A percentile compares a stretch with the other conserved stretches of the same genome.
Evolutionary conservation across 2,329 filamentous ascomycete species (phyloP).

Genomic region (Bipolaris sorokiniana): DNA sequence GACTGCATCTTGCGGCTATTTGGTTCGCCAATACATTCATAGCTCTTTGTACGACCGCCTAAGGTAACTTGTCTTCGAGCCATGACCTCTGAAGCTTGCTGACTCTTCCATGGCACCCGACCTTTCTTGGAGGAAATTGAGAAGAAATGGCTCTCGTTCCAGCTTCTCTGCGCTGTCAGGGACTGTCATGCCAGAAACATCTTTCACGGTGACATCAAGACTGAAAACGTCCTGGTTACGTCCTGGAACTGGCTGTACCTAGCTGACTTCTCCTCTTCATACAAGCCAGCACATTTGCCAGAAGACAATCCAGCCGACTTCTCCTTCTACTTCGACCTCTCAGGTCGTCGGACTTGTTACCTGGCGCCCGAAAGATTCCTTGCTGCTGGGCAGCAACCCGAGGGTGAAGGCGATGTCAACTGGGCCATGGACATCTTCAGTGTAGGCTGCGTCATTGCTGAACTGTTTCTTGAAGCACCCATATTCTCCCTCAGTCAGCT

Average conservation of each 20-base stretch:
- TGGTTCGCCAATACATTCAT: constrained; percentile 93
- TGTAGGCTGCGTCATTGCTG: constrained; percentile 93
- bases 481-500: constrained; percentile 98
- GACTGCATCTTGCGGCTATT: constrained; percentile 87
- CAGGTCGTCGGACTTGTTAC: constrained; percentile 89
- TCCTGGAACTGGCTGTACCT: constrained; percentile 99
- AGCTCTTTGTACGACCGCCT: constrained; percentile 97
- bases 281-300: constrained; percentile 91
- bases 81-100: constrained; percentile 19
- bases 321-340: constrained; percentile 96
- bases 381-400: constrained; percentile 69
- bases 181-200: constrained; percentile 90
- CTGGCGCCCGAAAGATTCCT: constrained; percentile 92
- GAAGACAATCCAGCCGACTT: constrained; percentile 98
- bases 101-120: constrained; percentile 69
- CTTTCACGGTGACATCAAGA: constrained; percentile 98
- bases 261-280: constrained; percentile 94
- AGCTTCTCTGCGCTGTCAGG: constrained; percentile 87
- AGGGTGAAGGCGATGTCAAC: constrained; percentile 67
- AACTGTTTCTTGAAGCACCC: constrained; percentile 91
- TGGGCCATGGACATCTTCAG: constrained; percentile 99
- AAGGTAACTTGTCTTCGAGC: constrained; percentile 51
- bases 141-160: constrained; percentile 98
- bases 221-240: constrained; percentile 93
- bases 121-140: constrained; percentile 97